A percentile compares a stretch with the other conserved stretches of the same genome.
Conservation (phyloP, 2,329 filamentous ascomycete species). For the Septoria linicola region DNA sequence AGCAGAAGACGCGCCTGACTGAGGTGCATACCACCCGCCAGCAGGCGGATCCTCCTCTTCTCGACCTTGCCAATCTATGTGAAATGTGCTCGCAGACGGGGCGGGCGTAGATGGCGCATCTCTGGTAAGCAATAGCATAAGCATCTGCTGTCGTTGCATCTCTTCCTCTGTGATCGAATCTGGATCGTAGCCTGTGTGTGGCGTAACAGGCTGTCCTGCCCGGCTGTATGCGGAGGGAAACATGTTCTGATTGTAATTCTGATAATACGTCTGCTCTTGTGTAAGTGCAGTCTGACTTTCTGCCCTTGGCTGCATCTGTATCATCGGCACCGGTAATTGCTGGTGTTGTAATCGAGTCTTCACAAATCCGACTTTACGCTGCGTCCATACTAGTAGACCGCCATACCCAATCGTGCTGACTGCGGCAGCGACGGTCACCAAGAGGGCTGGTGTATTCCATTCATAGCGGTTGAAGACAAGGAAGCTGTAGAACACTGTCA, state of each 20-base stretch:
- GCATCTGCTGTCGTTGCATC: conserved; percentile 52
- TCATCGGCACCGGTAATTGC: conserved; percentile 17
- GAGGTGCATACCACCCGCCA: conserved; percentile 33
- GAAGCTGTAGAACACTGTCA: conserved; percentile 52
- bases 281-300: conserved; percentile 26
- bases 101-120: conserved; percentile 35
- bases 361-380: conserved; percentile 42
- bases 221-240: conserved; percentile 40
- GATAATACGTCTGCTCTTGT: conserved; percentile 44
- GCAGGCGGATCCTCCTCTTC: conserved; percentile 32
- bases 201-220: conserved; percentile 18
- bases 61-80: conserved; percentile 40
- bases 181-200: conserved; percentile 33
- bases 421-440: conserved; percentile 42
- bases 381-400: conserved; percentile 44
- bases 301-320: conserved; percentile 5
- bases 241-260: conserved; percentile 49
- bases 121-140: conserved; percentile 44
- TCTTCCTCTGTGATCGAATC: conserved; percentile 49
- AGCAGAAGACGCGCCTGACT: conserved; percentile 13
- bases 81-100: conserved; percentile 44
- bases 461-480: conserved; percentile 42
- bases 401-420: conserved; percentile 45
- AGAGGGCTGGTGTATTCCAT: conserved; percentile 48
- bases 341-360: conserved; percentile 14